These are phyloP conservation scores for Fusarium buxicola DNA, from an alignment of 2,329 filamentous ascomycete genomes.

Conservation along the genomic window DNA sequence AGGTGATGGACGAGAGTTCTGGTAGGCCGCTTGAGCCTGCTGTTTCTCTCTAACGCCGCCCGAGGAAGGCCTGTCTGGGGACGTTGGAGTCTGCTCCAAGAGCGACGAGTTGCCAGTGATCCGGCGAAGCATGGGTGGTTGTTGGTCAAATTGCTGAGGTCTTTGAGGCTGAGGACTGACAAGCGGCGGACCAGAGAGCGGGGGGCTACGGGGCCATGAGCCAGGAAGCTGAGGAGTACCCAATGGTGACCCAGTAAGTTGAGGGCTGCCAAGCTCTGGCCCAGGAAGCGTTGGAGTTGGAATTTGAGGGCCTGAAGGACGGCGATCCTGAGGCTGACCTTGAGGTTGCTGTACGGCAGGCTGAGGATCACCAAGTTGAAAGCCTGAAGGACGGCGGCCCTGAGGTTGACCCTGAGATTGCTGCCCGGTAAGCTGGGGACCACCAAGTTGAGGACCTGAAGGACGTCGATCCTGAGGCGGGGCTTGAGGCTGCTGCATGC, in stretches of 20 bases:
- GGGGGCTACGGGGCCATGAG: slow-evolving; percentile 8
- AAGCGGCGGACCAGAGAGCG: slow-evolving; percentile 13
- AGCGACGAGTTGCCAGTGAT: slow-evolving; percentile 28
- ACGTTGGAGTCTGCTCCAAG: slow-evolving; percentile 32
- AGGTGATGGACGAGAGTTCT: slow-evolving; percentile 33
- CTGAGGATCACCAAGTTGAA: slow-evolving; percentile 13
- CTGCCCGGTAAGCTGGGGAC: slow-evolving; percentile 28
- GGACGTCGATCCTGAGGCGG: slow-evolving; percentile 16
- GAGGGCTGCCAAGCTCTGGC: slow-evolving; percentile 12
- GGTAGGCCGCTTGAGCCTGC: slow-evolving; percentile 26
- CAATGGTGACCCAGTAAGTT: slow-evolving; percentile 16
- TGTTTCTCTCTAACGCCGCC: slow-evolving; percentile 12
- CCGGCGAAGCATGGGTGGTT: slow-evolving; percentile 28
- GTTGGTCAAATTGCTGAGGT: slow-evolving; percentile 27
- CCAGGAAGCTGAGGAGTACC: slow-evolving; percentile 14
- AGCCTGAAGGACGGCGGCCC: slow-evolving; percentile 15
- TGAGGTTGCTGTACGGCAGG: slow-evolving; percentile 11
- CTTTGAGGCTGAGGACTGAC: slow-evolving; percentile 38
- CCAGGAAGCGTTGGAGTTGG: slow-evolving; percentile 23
- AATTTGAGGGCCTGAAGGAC: slow-evolving; percentile 19
- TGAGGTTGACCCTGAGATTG: slow-evolving; percentile 24
- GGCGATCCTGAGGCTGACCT: slow-evolving; percentile 4
- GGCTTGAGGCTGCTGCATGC: slow-evolving; percentile 22
- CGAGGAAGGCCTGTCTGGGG: slow-evolving; percentile 24
- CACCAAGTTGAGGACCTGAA: slow-evolving; percentile 15